Evolutionary conservation across 331 rosid genomes (phyloP).

Genomic region (Pyrus hybrid): DNA sequence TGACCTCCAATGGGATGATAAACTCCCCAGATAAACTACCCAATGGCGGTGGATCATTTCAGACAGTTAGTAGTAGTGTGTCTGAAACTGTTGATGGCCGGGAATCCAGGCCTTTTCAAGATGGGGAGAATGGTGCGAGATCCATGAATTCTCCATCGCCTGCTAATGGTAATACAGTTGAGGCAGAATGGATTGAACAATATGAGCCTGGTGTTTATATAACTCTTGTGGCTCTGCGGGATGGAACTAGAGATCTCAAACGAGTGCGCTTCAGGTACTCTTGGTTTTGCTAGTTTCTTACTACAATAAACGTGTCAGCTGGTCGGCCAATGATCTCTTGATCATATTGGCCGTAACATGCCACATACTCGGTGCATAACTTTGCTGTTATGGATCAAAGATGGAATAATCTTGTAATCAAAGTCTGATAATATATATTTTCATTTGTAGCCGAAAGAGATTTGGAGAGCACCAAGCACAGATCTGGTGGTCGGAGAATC

Average conservation of each 20-base stretch:
- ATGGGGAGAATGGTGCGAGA: constrained; percentile 41
- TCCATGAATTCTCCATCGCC: constrained; percentile 29
- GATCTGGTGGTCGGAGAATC: constrained; percentile 96
- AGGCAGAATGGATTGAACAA: constrained; percentile 96
- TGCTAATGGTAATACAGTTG: constrained; percentile 44
- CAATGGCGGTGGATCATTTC: constrained; percentile 33
- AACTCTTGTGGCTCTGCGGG: constrained; percentile 78
- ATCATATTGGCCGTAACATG: background rate
- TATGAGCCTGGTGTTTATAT: constrained; percentile 96
- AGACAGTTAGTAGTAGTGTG: constrained; percentile 24
- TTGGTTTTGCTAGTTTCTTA: constrained; percentile 5
- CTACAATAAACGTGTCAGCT: background rate
- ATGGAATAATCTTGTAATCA: background rate
- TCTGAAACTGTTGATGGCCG: constrained; percentile 44
- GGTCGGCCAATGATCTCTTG: background rate
- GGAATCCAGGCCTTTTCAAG: constrained; percentile 48
- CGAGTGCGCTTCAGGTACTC: constrained; percentile 89
- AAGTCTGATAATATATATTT: constrained; percentile 9
- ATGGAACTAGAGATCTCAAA: constrained; percentile 87
- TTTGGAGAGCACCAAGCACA: constrained; percentile 97
- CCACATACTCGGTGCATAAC: background rate
- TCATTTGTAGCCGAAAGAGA: constrained; percentile 78
- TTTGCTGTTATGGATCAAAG: background rate
- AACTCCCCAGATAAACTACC: constrained; percentile 32
- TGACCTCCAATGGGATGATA: constrained; percentile 37